Evolutionary conservation across 495 filamentous ascomycete species (phyloP), one percentile per base, ranked within the genome.

Genomic region (Thozetella sp.): DNA sequence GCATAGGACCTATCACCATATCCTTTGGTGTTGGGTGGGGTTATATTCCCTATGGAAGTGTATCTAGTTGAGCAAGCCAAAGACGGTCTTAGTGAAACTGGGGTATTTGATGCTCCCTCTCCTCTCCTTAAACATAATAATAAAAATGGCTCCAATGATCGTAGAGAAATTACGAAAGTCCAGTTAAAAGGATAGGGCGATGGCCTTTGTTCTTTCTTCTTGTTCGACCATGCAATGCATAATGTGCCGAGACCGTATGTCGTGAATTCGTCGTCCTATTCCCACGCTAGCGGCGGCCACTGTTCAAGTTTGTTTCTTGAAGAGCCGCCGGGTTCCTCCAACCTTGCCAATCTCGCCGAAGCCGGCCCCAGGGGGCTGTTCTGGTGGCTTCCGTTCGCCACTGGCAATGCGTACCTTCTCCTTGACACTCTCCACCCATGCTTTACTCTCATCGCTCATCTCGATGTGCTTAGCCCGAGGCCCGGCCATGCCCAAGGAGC

Each of bases 381-480:
- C 60, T 23, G 58, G 34, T 23, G 51, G 50, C 30, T 64, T 56
- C 22, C 71, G 72, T 56, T 81, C 79, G 25, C 77, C 77, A 53
- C 80, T 84, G 37, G 82, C 86, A 23, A 80, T 74, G 24, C 80
- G 71, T 3, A 88, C 86, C 62, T 88, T 86, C 51, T 88, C 86
- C 69, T 90, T 83, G 74, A 92, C 86, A 25, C 83, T 87, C 69
- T 92, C 86, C 2, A 92, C 86, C 89, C 89, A 92, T 43, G 83
- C 80, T 52, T 82, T 75, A 62, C 86, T 86, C 70, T 90, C 84
- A 56, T 83, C 82, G 52, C 78, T 83, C 61, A 92, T 84, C 51
- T 82, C 80, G 9, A 80, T 67, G 40, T 80, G 82, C 72, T 83
- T 88, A 17, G 73, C 74, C 54, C 78, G 80, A 4, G 88, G 87